A percentile compares a stretch with the other conserved stretches of the same genome.
Conservation (phyloP, 345 rosid genomes). For the Boechera divaricarpa region DNA sequence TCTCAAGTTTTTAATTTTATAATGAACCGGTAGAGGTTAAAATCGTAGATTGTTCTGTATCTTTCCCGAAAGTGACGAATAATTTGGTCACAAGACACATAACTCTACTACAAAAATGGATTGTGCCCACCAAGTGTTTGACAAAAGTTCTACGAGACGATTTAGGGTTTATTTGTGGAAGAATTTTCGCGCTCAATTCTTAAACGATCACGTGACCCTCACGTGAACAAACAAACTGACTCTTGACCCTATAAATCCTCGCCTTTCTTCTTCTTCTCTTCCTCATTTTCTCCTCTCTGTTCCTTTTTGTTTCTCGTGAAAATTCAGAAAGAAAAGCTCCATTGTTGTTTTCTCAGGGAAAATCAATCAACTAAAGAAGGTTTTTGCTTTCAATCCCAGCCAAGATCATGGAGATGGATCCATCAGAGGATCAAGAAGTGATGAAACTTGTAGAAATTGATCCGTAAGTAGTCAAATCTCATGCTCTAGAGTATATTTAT, state of each 20-base stretch:
- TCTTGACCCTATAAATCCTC: background rate
- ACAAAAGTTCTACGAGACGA: background rate
- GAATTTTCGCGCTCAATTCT: constrained; percentile 17
- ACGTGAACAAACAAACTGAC: constrained; percentile 22
- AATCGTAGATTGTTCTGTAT: too few relatives aligned
- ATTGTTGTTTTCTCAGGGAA: background rate
- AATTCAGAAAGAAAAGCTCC: background rate
- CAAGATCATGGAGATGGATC: constrained; percentile 2
- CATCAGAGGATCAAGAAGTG: constrained; percentile 1
- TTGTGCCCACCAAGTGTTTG: background rate
- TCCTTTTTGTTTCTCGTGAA: background rate
- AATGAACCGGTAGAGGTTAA: too few relatives aligned
- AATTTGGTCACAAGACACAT: too few relatives aligned
- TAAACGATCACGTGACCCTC: constrained; percentile 16
- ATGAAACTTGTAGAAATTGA: background rate
- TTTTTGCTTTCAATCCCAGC: background rate
- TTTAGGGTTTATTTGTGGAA: background rate
- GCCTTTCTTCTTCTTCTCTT: constrained; percentile 3
- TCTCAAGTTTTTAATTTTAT: too few relatives aligned
- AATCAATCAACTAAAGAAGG: background rate
- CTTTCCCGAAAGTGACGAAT: too few relatives aligned
- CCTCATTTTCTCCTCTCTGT: background rate
- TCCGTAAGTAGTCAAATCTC: background rate
- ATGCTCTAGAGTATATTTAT: background rate
- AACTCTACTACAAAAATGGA: background rate